Percentiles rank a stretch among this genome's conserved stretches.
Conservation (phyloP, 345 rosid species). For the Isatis tinctoria region DNA sequence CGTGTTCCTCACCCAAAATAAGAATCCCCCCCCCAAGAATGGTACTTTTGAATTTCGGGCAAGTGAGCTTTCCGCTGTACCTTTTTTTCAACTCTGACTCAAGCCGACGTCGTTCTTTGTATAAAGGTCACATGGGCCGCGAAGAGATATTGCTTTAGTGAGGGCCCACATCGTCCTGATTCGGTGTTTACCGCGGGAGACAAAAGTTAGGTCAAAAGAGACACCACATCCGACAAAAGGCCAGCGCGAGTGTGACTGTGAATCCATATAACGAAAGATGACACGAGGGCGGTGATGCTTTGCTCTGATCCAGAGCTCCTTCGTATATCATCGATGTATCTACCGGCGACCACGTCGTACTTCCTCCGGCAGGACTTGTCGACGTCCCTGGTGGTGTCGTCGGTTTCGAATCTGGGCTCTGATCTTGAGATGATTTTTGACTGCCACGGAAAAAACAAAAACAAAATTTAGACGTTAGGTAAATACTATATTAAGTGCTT, state of each 20-base stretch:
- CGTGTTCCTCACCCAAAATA: slow-evolving; percentile 16
- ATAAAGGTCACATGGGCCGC: slow-evolving; percentile 31
- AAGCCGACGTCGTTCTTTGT: slow-evolving; percentile 29
- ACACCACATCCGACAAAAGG: slow-evolving; percentile 39
- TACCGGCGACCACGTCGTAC: slow-evolving; percentile 5
- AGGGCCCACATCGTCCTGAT: background rate
- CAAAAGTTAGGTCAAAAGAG: slow-evolving; percentile 32
- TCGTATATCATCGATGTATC: slow-evolving; percentile 66
- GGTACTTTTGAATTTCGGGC: background rate
- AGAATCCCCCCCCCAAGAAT: slow-evolving; percentile 5
- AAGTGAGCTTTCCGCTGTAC: background rate
- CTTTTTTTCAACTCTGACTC: slow-evolving; percentile 30
- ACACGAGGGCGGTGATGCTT: slow-evolving; percentile 39
- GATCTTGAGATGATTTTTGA: slow-evolving; percentile 64
- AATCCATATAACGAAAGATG: slow-evolving; percentile 25
- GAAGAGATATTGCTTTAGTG: slow-evolving; percentile 12
- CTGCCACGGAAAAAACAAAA: slow-evolving; percentile 32
- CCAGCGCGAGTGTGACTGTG: slow-evolving; percentile 32
- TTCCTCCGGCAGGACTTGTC: background rate
- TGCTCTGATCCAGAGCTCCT: slow-evolving; percentile 48
- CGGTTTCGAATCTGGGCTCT: slow-evolving; percentile 21
- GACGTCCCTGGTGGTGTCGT: slow-evolving; percentile 14
- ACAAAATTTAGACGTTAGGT: slow-evolving; percentile 28
- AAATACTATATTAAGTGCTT: background rate
- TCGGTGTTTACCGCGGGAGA: slow-evolving; percentile 11